These are phyloP conservation scores for Colletotrichum caudatum DNA, from an alignment of 2,329 filamentous ascomycete genomes.

Conservation along the genomic window DNA sequence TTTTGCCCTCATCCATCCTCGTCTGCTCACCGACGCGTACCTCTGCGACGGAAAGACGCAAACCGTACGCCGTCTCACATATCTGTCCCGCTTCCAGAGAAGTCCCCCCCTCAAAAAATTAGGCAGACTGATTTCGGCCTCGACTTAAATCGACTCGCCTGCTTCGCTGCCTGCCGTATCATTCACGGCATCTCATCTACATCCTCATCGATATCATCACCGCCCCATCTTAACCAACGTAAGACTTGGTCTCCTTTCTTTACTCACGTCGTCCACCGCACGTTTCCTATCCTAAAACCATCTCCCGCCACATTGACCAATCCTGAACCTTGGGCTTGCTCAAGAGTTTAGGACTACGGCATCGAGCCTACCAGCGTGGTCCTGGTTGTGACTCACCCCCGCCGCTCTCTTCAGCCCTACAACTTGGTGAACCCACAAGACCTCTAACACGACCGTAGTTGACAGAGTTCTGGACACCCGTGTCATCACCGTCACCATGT, in stretches of 20 bases:
- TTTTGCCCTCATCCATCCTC: constrained; percentile 32
- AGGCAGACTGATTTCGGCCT: constrained; percentile 39
- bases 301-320: constrained; percentile 37
- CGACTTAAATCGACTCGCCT: constrained; percentile 39
- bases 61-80: constrained; percentile 9
- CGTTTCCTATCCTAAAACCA: constrained; percentile 31
- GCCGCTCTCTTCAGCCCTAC: constrained; percentile 45
- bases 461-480: constrained; percentile 50
- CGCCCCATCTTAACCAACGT: constrained; percentile 12
- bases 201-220: constrained; percentile 13
- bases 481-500: constrained; percentile 54
- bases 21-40: constrained; percentile 38
- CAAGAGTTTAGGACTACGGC: constrained; percentile 38
- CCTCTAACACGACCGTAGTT: constrained; percentile 42
- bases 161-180: constrained; percentile 22
- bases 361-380: constrained; percentile 27
- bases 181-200: constrained; percentile 14
- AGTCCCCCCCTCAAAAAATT: constrained; percentile 15
- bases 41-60: constrained; percentile 27
- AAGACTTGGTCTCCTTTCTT: constrained; percentile 34
- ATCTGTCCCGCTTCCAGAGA: constrained; percentile 2
- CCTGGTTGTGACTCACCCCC: constrained; percentile 50
- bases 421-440: constrained; percentile 37
- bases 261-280: constrained; percentile 7
- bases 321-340: constrained; percentile 32